A percentile compares a stretch with the other conserved stretches of the same genome.
Conservation (phyloP, 2,329 filamentous ascomycete genomes). For the Sporothrix humicola region DNA sequence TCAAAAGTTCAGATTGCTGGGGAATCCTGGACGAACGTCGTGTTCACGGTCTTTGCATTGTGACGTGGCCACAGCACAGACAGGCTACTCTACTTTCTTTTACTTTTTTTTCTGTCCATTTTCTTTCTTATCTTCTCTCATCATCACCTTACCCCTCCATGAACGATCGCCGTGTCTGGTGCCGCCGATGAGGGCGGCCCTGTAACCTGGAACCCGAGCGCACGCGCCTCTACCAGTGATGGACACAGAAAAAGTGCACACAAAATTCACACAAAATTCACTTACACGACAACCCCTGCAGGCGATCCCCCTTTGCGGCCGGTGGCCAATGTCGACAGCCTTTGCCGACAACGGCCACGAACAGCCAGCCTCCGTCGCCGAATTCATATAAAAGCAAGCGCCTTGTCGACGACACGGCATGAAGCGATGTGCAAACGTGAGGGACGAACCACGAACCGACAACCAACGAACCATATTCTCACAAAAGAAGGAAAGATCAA, state of each 20-base stretch:
- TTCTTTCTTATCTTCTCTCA: neutral
- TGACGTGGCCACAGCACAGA: neutral
- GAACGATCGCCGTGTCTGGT: conserved; percentile 17
- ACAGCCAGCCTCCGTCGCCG: neutral
- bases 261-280: neutral
- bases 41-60: conserved; percentile 1
- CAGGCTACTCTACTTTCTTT: neutral
- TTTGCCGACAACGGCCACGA: neutral
- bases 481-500: neutral
- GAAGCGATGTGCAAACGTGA: conserved; percentile 24
- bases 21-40: conserved; percentile 17
- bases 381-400: neutral
- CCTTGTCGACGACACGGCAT: neutral
- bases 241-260: too few species aligned
- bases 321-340: neutral
- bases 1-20: conserved; percentile 27
- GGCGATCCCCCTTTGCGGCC: conserved; percentile 21
- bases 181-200: conserved; percentile 28
- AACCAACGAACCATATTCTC: too few species aligned
- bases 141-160: neutral
- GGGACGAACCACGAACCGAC: neutral
- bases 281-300: neutral
- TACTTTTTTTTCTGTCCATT: neutral
- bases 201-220: conserved; percentile 28
- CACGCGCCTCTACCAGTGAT: neutral